Percentiles rank a stretch among this genome's conserved stretches.
phyloP scores from a whole-genome alignment of 2,329 filamentous ascomycete species.

The Trichophyton schoenleinii region DNA sequence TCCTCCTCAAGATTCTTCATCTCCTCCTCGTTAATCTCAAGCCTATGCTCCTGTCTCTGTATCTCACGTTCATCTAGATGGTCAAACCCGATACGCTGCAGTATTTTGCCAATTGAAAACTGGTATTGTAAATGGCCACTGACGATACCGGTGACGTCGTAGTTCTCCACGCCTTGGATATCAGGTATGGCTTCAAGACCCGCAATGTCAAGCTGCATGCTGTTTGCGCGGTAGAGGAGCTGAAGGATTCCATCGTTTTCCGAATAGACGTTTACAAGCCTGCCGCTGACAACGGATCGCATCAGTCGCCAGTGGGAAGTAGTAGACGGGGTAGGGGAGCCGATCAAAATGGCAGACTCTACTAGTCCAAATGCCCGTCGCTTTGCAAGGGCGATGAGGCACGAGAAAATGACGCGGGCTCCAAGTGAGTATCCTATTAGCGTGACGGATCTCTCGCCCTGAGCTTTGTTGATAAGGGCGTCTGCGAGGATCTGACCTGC shows the following conservation, averaged over 20 bases:
- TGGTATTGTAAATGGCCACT: constrained; percentile 60
- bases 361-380: constrained; percentile 71
- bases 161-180: constrained; percentile 45
- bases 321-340: constrained; percentile 63
- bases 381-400: constrained; percentile 62
- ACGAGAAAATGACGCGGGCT: constrained; percentile 69
- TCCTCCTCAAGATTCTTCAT: constrained; percentile 22
- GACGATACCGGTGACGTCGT: constrained; percentile 53
- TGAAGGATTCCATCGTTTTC: constrained; percentile 77
- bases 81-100: constrained; percentile 57
- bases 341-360: constrained; percentile 72
- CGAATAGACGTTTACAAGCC: constrained; percentile 78
- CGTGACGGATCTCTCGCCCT: constrained; percentile 69
- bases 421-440: constrained; percentile 73
- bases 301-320: constrained; percentile 62
- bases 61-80: constrained; percentile 43
- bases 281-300: constrained; percentile 64
- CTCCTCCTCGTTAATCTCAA: constrained; percentile 29
- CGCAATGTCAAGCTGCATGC: constrained; percentile 68
- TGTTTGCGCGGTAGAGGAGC: constrained; percentile 75
- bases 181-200: constrained; percentile 62
- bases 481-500: constrained; percentile 70
- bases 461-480: constrained; percentile 66
- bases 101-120: constrained; percentile 52
- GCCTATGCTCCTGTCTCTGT: constrained; percentile 31